Base-by-base conservation (phyloP, 2,329 filamentous ascomycete genomes). In the Fusarium buharicum region DNA sequence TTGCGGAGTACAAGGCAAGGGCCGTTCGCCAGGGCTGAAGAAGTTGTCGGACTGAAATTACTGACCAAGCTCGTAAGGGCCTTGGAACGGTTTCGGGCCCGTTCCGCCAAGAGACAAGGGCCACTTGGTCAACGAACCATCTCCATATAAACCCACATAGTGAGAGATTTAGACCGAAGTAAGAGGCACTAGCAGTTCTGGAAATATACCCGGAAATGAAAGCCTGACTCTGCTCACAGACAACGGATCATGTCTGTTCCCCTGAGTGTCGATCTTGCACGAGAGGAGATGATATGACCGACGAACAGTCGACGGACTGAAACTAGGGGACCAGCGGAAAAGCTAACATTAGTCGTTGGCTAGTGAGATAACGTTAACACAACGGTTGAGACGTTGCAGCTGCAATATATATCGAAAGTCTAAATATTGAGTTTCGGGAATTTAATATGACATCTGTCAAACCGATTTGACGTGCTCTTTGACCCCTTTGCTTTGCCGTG, bases 231-330 rank as follows among this genome's bases (percentile, higher is more conserved):
- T 34, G 38, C 33, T 59, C 28, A 27, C 13, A 38, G 9, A 27
- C 44, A 22, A 47, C 41, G 7, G 45, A 31, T 24, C 27, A 41
- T 41, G 47, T 53, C 56, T 57, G 31, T 44, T 48, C 36, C 50
- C 58, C 44, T 30, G 20, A 38, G 9, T 24, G 55, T 28, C 37
- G 58, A 62, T 61, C 58, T 62, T 62, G 37, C 33, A 62, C 56
- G 12, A 45, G 46, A 61, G 37, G 10, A 49, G 58, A n/a, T 11
- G 40, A 16, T 16, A 34, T 38, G 24, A 40, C 46, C 56, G 59
- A 51, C 40, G 39, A 14, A 17, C 12, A 12, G 22, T 17, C 33
- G 22, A 30, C 38, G 46, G 55, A 37, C 39, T 16, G 27, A 13
- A 47, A 51, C 53, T 50, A 31, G 34, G 30, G 31, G 40, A 47